Percentiles rank a stretch among this genome's conserved stretches.
These are phyloP conservation scores for Globisporangium middletonii DNA, from an alignment of 352 stramenopile species.

Conservation along the genomic window DNA sequence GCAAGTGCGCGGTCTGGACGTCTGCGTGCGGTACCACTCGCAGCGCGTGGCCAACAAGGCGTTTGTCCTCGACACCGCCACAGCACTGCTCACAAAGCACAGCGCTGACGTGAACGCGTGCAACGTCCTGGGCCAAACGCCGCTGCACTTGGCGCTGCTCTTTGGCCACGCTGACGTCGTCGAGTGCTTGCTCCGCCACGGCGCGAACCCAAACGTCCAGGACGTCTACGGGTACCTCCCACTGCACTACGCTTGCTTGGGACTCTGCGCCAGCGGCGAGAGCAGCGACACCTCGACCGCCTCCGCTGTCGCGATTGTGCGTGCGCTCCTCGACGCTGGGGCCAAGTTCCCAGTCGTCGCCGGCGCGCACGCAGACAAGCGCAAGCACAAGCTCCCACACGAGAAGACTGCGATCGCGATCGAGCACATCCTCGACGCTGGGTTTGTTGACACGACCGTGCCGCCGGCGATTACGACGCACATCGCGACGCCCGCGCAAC, in stretches of 20 bases:
- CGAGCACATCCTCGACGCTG: constrained; percentile 44
- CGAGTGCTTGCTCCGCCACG: constrained; percentile 31
- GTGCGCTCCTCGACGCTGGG: constrained; percentile 24
- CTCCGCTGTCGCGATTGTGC: constrained; percentile 23
- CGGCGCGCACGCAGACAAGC: constrained; percentile 34
- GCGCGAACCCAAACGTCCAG: constrained; percentile 54
- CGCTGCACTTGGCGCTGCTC: constrained; percentile 60
- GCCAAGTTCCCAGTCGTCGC: constrained; percentile 18
- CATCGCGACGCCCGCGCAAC: constrained; percentile 24
- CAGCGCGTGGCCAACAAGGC: constrained; percentile 12
- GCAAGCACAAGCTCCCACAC: constrained; percentile 46
- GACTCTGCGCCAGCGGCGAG: constrained; percentile 29
- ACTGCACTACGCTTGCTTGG: constrained; percentile 66
- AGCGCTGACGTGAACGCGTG: constrained; percentile 43
- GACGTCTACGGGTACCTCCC: constrained; percentile 48
- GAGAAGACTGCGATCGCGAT: constrained; percentile 54
- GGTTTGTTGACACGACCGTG: constrained; percentile 23
- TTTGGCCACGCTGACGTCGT: constrained; percentile 43
- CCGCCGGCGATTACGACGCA: constrained; percentile 31
- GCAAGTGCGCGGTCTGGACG: constrained; percentile 39
- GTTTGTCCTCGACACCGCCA: constrained; percentile 19
- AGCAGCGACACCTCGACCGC: constrained; percentile 1
- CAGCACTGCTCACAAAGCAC: constrained; percentile 26
- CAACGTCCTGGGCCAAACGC: constrained; percentile 57
- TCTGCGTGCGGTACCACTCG: constrained; percentile 63